phyloP scores from a whole-genome alignment of 2,329 filamentous ascomycete species.

The Aspergillus sp. region DNA sequence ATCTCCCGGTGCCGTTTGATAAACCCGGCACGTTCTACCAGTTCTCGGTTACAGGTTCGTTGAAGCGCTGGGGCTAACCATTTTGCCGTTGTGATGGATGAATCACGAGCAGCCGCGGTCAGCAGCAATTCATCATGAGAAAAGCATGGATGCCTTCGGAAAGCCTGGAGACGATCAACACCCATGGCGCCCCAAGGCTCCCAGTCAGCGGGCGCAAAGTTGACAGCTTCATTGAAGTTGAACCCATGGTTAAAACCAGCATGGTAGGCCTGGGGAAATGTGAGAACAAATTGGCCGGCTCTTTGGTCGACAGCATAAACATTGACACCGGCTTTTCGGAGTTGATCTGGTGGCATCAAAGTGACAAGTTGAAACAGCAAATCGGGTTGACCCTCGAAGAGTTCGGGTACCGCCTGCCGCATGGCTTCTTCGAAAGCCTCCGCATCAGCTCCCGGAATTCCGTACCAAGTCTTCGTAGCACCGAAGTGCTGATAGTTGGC shows the following conservation, averaged over 20 bases:
- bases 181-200: conserved; percentile 85
- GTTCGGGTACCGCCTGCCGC: conserved; percentile 87
- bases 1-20: conserved; percentile 58
- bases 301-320: conserved; percentile 95
- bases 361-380: conserved; percentile 97
- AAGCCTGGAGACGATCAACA: conserved; percentile 79
- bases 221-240: conserved; percentile 98
- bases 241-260: conserved; percentile 98
- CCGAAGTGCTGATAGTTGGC: conserved; percentile 98
- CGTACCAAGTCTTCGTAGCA: conserved; percentile 98
- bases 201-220: conserved; percentile 94
- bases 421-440: conserved; percentile 95
- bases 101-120: conserved; percentile 78
- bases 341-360: conserved; percentile 83
- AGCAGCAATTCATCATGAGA: conserved; percentile 93
- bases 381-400: conserved; percentile 96
- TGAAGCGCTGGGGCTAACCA: conserved; percentile 88
- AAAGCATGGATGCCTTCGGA: conserved; percentile 90
- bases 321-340: conserved; percentile 86
- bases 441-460: conserved; percentile 88
- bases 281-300: conserved; percentile 92
- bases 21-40: conserved; percentile 64
- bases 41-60: conserved; percentile 70
- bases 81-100: conserved; percentile 83
- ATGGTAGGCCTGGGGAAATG: conserved; percentile 94